phyloP scores from a whole-genome alignment of 176 grass and related monocot genomes.

The Cocos nucifera region DNA sequence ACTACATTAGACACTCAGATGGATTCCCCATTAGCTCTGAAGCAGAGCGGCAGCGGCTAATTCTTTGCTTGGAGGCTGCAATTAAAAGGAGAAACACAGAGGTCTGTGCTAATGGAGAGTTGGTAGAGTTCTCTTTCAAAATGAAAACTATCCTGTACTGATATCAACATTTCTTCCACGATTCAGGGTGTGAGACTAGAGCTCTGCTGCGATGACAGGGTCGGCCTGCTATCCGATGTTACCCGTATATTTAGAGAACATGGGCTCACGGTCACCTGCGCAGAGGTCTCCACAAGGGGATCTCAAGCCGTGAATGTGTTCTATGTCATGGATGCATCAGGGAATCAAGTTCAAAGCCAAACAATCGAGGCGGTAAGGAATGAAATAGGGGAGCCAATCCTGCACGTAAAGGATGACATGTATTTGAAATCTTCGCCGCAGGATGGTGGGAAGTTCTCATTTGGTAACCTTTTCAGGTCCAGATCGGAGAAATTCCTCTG shows the following conservation, averaged over 20 bases:
- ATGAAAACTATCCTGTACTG: too few species aligned
- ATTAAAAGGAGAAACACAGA: slow-evolving; percentile 22
- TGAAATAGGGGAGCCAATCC: slow-evolving; percentile 16
- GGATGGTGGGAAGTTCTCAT: slow-evolving; percentile 8
- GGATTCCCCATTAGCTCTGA: slow-evolving; percentile 20
- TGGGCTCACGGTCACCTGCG: slow-evolving; percentile 7
- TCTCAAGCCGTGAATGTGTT: slow-evolving; percentile 24
- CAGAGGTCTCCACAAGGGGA: slow-evolving; percentile 17
- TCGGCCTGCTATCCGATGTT: slow-evolving; percentile 19
- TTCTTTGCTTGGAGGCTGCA: slow-evolving; percentile 28
- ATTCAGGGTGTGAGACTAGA: slow-evolving; percentile 25
- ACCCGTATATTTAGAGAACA: slow-evolving; percentile 28
- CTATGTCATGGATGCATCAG: slow-evolving; percentile 20
- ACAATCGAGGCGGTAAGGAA: slow-evolving; percentile 19
- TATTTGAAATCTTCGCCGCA: neutral
- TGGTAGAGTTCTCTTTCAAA: neutral
- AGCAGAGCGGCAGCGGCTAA: slow-evolving; percentile 20
- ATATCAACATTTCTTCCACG: too few species aligned
- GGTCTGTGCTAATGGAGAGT: neutral
- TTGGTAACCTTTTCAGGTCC: slow-evolving; percentile 23
- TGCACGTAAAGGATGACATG: slow-evolving; percentile 19
- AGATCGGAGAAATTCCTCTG: slow-evolving; percentile 25
- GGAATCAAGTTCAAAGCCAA: slow-evolving; percentile 13
- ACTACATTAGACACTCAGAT: slow-evolving; percentile 19
- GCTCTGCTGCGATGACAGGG: slow-evolving; percentile 20